Evolutionary conservation across 1,284 basidiomycete genomes (phyloP), one percentile per base, ranked within the genome.

Genomic region (Marasmius tenuissimus): DNA sequence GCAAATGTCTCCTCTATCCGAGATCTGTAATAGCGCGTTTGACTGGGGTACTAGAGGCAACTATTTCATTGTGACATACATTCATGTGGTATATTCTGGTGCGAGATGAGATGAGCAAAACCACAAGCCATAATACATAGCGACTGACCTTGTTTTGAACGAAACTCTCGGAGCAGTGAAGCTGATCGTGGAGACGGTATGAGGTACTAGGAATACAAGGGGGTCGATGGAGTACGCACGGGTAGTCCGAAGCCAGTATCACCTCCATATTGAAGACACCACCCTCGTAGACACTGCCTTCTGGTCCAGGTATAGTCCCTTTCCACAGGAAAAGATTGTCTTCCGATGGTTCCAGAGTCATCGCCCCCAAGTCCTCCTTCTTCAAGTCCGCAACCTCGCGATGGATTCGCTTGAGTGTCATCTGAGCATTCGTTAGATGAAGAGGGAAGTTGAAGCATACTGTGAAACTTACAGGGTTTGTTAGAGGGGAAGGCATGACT

Each of bases 21-120:
- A 89, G 61, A 96, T 92, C 81, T 83, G 48, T 40, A 42, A 57
- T 18, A 20, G 27, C 39, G 14, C 38, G 8, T 37, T n/a, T 6
- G n/a, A n/a, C 38, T 37, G 59, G 39, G 54, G 27, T 40, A 53
- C 54, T 45, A 58, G 4, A 33, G 18, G 42, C 35, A 4, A 38
- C 56, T 39, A 57, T 27, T 42, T 55, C 18, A 9, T 12, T 27
- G 65, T 70, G 51, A 49, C 67, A 45, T 61, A 82, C 81, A 71
- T 96, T 96, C 90, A 95, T 96, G 70, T 96, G 94, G 71, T 96
- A 96, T 72, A 96, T 93, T 70, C 92, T 93, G 49, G 27, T 22
- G 33, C 18, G 52, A 52, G 57, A 40, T n/a, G 45, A 12, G 22
- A 55, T 58, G 7, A 61, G 38, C 14, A 35, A 20, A n/a, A 42